Base-by-base conservation (phyloP, 805 yeast genomes). In the Saturnispora besseyi region DNA sequence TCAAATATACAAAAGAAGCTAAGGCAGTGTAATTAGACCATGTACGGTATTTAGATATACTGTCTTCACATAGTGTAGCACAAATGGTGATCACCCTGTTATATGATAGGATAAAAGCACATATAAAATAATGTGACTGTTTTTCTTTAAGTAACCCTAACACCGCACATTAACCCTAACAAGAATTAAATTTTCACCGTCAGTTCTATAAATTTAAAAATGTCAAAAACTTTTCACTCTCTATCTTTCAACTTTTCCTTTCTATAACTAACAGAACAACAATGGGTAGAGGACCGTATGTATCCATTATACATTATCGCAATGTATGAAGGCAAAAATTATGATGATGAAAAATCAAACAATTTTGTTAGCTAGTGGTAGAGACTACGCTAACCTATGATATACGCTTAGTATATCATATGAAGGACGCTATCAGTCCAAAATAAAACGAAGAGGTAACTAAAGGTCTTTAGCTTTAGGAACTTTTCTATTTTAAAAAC, bases 261-360 rank as follows among this genome's bases (percentile, higher is more conserved):
- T 30, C 13, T 40, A 34, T 21, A 45, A 37, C 31, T 42, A 32
- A 29, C 45, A 36, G 29, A 47, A 24, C 32, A 66, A 80, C 76
- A 70, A 81, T 81, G 87, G 86, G 78, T 71, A 80, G 87, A 81
- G 87, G 87, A 75, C 86, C 86, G 79, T 75, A 75, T 70, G 79
- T 75, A 69, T 48, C 43, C 28, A 34, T 40, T 44, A 52, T 40
- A 41, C 36, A 34, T 47, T 47, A 47, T 47, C 50, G 50, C 50
- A 47, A 47, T 47, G 50, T 47, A 33, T 47, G 33, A 36, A 44
- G 50, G 45, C 29, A 41, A 26, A 45, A 29, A 45, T 28, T 36
- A 36, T 36, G 40, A 36, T n/a, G 40, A 36, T 18, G 22, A 36
- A 36, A 21, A 36, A 8, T 36, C 40, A 36, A 18, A 18, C 40